Base-by-base conservation (phyloP, 306 rosid genomes). In the Prinsepia uniflora region DNA sequence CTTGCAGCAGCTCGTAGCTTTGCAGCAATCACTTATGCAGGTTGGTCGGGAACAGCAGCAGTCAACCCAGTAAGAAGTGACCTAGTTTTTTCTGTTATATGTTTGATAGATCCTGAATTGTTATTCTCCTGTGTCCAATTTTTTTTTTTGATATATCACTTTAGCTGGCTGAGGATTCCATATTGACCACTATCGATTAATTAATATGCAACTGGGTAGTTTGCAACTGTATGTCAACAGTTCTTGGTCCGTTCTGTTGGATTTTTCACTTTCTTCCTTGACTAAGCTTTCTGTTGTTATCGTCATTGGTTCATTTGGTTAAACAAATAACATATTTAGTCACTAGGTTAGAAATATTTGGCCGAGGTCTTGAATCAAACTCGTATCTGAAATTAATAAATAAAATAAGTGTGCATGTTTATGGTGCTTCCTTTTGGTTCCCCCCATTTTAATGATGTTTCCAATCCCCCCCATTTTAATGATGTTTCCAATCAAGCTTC, bases 11-110 rank as follows among this genome's bases (percentile, higher is more conserved):
- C 81, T 91, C 67, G 41, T 85, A 76, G 76, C 95, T 59, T 66
- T 88, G 71, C 88, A 83, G 83, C 92, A 85, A 82, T 75, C 84
- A 56, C 90, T 85, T 64, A 47, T 86, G 30, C 91, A 83, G 82
- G 70, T 80, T 76, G 85, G 87, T 74, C 85, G 65, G 65, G 87
- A 77, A 74, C 89, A 77, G 63, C 88, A 76, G 72, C 97, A 85
- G 76, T 69, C 97, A 78, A 77, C 89, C 60, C 88, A 71, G 96
- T 88, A 84, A 86, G 97, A 80, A 76, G 68, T 75, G 70, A 60
- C 72, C 49, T 63, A 74, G 44, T 75, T 78, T 79, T 36, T 60
- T 24, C 53, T 59, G 54, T 46, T 9, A 60, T 65, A 49, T 4
- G 43, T 57, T 40, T 19, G 5, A 7, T 39, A 52, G 73, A 54